Base-by-base conservation (phyloP, 495 filamentous ascomycete genomes). In the Neurospora sp. region DNA sequence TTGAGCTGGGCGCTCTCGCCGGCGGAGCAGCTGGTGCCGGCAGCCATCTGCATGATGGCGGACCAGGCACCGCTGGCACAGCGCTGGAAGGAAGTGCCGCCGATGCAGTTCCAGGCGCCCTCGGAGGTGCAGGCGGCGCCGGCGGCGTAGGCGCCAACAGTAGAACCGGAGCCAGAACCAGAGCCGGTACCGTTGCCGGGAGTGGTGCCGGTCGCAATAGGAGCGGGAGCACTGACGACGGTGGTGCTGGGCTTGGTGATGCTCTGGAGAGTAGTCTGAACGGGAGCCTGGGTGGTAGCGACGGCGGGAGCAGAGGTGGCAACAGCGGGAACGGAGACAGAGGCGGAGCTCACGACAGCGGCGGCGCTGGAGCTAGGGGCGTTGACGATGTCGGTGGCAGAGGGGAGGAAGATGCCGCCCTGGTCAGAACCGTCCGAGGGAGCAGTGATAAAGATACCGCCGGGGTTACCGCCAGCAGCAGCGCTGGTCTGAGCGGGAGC, bases 11-110 rank as follows among this genome's bases (percentile, higher is more conserved):
- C 74, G 72, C 84, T 84, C 73, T 84, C 77, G 34, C 91, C 91
- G 36, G 84, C 66, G 24, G 75, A 85, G 82, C 91, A 93, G 39
- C 79, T 77, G 4, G 88, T 92, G 69, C 91, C 91, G 0, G 84
- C 77, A 0, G 90, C 86, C 83, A 92, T 81, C 39, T 81, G 76
- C 71, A 88, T 83, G 31, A 82, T 71, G 8, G 72, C 77, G 11
- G 89, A 86, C 91, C 90, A 92, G 39, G 78, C 71, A 8, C 91
- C 90, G 34, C 82, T 85, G 13, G 90, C 90, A 74, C 91, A 93
- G 74, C 90, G 86, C 79, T 89, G 88, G 84, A 87, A 93, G 19
- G 85, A 83, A 9, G 79, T 83, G 71, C 90, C 90, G 37, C 77
- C 82, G 40, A 91, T 84, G 79, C 91, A 93, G 83, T 91, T 90